Conservation (phyloP, 2,329 filamentous ascomycete genomes). For the Penicillium thymicola region DNA sequence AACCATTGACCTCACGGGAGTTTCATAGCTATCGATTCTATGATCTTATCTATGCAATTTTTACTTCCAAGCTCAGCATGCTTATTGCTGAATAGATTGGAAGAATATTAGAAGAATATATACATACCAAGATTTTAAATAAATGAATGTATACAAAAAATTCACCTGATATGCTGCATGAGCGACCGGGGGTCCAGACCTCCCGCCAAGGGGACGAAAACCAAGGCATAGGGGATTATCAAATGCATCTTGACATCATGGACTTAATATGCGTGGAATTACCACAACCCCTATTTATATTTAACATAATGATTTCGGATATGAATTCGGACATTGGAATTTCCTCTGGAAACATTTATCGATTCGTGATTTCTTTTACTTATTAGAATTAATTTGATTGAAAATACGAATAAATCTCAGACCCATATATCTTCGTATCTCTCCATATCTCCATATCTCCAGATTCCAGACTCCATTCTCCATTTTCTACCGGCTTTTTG, state of each 20-base stretch:
- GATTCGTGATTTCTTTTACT: background rate
- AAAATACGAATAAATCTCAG: background rate
- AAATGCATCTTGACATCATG: conserved; percentile 24
- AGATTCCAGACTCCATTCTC: conserved; percentile 1
- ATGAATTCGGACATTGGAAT: background rate
- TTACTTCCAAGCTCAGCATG: background rate
- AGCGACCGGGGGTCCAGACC: conserved; percentile 20
- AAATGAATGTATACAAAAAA: background rate
- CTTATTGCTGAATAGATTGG: background rate
- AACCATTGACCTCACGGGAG: background rate
- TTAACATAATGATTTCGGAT: background rate
- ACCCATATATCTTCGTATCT: background rate
- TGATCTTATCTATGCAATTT: background rate
- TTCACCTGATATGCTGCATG: conserved; percentile 9
- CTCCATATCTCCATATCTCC: background rate
- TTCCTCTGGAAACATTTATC: background rate
- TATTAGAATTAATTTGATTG: background rate
- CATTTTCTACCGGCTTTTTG: conserved; percentile 14
- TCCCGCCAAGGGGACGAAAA: conserved; percentile 18
- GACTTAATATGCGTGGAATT: conserved; percentile 14
- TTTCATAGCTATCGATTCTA: background rate
- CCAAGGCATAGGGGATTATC: conserved; percentile 22
- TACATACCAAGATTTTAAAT: background rate
- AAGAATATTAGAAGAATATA: background rate
- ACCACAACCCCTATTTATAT: background rate